Evolutionary conservation across 208 protist species (phyloP), one percentile per base, ranked within the genome.

Genomic region (Acanthamoeba culbertsoni): DNA sequence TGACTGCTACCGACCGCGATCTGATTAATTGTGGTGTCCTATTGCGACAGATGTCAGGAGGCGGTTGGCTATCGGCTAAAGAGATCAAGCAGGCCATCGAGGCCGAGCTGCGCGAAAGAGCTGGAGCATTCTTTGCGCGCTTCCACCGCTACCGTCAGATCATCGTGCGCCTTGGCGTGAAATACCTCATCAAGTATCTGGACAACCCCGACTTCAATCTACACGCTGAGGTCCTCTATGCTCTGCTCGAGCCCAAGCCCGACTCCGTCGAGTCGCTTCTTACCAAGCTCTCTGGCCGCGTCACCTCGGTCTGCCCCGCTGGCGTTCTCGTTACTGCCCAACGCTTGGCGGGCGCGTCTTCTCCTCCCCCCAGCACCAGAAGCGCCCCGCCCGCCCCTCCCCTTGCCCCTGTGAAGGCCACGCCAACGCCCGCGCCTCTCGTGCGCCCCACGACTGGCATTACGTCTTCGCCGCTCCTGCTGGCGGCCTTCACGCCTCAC

Each of bases 31-130:
- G 62, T 37, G 33, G 33, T 37, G 10, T 26, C 33, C n/a, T n/a
- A n/a, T n/a, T 75, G 35, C 65, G 14, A 20, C 33, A 86, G 51
- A 12, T 63, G 0, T 12, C 46, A 8, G 5, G 51, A 26, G 42
- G 79, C 28, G 51, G 46, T 6, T 89, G 51, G 79, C 46, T 68
- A 5, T 28, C 35, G 33, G 79, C 46, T 45, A n/a, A 51, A 45
- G 79, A 89, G 79, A 89, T 89, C 55, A 89, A 89, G 79, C 79
- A 89, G 79, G 79, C 79, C 33, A 89, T 89, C 33, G 79, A 89
- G 0, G 79, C 55, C 51, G 79, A 89, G 79, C 53, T 89, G 6
- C 26, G 35, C 35, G 79, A 89, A 23, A 59, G 79, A 31, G 79
- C 55, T 2, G 40, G 31, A 3, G 55, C 33, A 5, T 65, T 68